Evolutionary conservation across 176 grass and related monocot species (phyloP).

Genomic region (Musa itinerans): DNA sequence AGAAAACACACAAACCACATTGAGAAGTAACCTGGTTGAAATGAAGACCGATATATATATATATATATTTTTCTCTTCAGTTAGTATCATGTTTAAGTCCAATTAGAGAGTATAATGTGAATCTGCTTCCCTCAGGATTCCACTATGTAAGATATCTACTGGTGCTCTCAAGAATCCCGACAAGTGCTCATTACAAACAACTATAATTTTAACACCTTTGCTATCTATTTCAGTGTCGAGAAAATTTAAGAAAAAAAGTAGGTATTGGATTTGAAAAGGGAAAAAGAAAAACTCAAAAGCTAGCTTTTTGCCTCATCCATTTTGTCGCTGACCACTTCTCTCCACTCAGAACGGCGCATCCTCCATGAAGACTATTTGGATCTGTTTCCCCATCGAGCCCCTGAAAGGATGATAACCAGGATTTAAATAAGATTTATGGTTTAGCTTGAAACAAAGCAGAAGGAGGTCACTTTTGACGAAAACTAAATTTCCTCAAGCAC

Average conservation of each 20-base stretch:
- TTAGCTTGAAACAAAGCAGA: neutral
- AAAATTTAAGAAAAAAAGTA: neutral
- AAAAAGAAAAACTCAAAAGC: slow-evolving; percentile 25
- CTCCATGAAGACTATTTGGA: slow-evolving; percentile 62
- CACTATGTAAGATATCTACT: neutral
- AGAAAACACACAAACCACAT: neutral
- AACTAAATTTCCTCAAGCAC: neutral
- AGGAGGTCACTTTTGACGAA: no score
- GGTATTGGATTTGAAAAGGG: neutral
- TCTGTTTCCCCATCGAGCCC: slow-evolving; percentile 63
- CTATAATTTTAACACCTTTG: neutral
- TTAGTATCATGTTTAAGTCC: neutral
- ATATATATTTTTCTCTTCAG: neutral
- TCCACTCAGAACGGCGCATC: slow-evolving; percentile 76
- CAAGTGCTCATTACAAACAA: neutral
- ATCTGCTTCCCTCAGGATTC: neutral
- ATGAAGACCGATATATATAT: neutral
- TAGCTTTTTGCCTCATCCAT: slow-evolving; percentile 86
- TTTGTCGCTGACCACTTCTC: slow-evolving; percentile 98
- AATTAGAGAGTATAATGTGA: neutral
- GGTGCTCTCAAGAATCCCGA: neutral
- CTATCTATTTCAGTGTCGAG: neutral
- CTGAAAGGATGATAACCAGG: slow-evolving; percentile 26
- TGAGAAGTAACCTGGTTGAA: neutral
- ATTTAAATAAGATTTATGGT: neutral